Percentiles rank a stretch among this genome's conserved stretches.
These are phyloP conservation scores for Tritrichomonas musculus DNA, from an alignment of 208 protist species.

Conservation along the genomic window DNA sequence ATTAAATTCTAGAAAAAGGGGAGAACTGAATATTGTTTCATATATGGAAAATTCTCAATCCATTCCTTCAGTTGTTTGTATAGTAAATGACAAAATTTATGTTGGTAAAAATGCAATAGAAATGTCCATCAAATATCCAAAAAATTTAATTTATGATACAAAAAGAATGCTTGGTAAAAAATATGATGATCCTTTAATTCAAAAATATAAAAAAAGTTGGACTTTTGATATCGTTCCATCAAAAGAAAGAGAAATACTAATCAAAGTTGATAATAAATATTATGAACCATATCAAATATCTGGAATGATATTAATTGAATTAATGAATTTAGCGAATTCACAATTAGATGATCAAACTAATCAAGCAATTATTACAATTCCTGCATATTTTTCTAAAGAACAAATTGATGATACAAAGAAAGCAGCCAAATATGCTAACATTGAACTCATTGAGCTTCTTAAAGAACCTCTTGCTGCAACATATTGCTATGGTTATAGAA, in stretches of 20 bases:
- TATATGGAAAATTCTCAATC: too few relatives aligned
- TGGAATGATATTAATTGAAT: too few relatives aligned
- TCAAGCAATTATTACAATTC: constrained; percentile 67
- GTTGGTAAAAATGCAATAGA: constrained; percentile 81
- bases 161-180: too few relatives aligned
- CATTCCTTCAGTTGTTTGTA: constrained; percentile 94
- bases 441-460: constrained; percentile 93
- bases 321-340: too few relatives aligned
- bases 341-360: constrained; percentile 74
- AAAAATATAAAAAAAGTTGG: too few relatives aligned
- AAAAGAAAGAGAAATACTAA: too few relatives aligned
- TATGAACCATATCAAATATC: too few relatives aligned
- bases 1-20: constrained; percentile 90
- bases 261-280: too few relatives aligned
- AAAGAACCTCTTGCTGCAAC: constrained; percentile 96
- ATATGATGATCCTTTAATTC: too few relatives aligned
- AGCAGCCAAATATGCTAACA: constrained; percentile 84
- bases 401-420: constrained; percentile 93
- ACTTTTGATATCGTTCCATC: too few relatives aligned
- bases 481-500: constrained; percentile 83
- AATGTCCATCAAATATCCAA: constrained; percentile 56
- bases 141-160: too few relatives aligned
- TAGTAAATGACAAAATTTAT: constrained; percentile 65
- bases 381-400: constrained; percentile 94
- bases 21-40: too few relatives aligned